Evolutionary conservation across 441 rosid genomes (phyloP), one percentile per base, ranked within the genome.

Genomic region (Manihot esculenta): DNA sequence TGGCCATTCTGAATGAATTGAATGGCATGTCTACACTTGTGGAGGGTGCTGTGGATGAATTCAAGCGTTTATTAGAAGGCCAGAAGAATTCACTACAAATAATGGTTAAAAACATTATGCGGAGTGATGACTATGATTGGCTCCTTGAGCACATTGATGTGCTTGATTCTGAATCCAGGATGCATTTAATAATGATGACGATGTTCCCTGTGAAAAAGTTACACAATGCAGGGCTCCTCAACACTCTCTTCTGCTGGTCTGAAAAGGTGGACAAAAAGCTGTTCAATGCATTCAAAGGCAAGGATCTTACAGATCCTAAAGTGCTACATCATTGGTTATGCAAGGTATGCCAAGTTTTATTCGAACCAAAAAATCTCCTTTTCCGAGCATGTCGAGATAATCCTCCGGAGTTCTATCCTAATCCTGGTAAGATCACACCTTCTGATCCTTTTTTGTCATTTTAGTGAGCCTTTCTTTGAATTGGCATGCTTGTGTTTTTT

Each of bases 271-370:
- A 11, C 5, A 1, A 11, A 1, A 50, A 2, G 5, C 41, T 42
- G n/a, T n/a, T n/a, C n/a, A n/a, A n/a, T n/a, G 65, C 7, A 11
- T 61, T 41, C 27, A 12, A 61, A 38, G 1, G 41, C 6, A 45
- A 38, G 27, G 41, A 38, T 18, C 17, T 38, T 54, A 84, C 90
- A 54, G 94, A 91, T 73, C 93, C 89, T 63, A 90, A 86, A 64
- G 94, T 86, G 47, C 63, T 85, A 56, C 73, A 92, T 57, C 89
- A 91, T 71, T 89, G 94, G 91, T 89, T 91, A 76, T 83, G 78
- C 77, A 73, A 84, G 76, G 87, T 89, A 11, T 86, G 88, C 76
- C 85, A 79, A 53, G 89, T 83, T 60, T 66, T 91, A 67, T 88
- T 87, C 65, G 84, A 74, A 77, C 86, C 80, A 66, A 59, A 80